Conservation (phyloP, 2,329 filamentous ascomycete genomes). For the Paracamarosporium sp. region DNA sequence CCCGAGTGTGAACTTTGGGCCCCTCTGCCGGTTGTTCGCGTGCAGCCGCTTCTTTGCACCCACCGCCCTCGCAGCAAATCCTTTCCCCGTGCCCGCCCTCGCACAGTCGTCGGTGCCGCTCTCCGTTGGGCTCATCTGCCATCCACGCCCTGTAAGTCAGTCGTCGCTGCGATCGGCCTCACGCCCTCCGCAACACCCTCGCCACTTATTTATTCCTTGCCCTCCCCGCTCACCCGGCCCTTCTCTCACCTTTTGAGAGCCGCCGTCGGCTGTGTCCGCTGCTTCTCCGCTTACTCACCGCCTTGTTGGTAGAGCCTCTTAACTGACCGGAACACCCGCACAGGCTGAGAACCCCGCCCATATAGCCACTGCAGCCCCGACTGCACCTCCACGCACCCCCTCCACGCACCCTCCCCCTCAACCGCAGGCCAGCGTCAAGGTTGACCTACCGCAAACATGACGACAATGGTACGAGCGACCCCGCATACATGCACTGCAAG, state of each 20-base stretch:
- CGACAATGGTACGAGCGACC: conserved; percentile 64
- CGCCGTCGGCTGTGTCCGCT: conserved; percentile 25
- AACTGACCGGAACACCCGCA: conserved; percentile 47
- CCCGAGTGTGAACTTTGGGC: conserved; percentile 33
- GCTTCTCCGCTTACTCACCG: conserved; percentile 49
- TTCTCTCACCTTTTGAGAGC: conserved; percentile 26
- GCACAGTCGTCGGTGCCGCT: conserved; percentile 28
- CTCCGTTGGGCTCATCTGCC: conserved; percentile 43
- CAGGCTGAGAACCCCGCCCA: conserved; percentile 44
- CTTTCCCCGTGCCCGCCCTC: conserved; percentile 16
- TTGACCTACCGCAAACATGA: conserved; percentile 57
- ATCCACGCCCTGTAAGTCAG: conserved; percentile 49
- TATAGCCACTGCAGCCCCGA: conserved; percentile 23
- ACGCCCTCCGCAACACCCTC: conserved; percentile 22
- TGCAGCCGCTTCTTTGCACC: conserved; percentile 37
- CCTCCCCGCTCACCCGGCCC: conserved; percentile 20
- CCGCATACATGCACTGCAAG: conserved; percentile 29
- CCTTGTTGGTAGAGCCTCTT: conserved; percentile 49
- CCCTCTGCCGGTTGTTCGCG: conserved; percentile 34
- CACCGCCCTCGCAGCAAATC: conserved; percentile 22
- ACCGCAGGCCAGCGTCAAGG: conserved; percentile 41
- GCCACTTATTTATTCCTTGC: conserved; percentile 18
- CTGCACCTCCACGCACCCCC: conserved; percentile 18
- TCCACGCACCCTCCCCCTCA: conserved; percentile 23
- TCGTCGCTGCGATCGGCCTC: conserved; percentile 38